These are phyloP conservation scores for Phragmites australis DNA, from an alignment of 176 grass and related monocot genomes.

Conservation along the genomic window DNA sequence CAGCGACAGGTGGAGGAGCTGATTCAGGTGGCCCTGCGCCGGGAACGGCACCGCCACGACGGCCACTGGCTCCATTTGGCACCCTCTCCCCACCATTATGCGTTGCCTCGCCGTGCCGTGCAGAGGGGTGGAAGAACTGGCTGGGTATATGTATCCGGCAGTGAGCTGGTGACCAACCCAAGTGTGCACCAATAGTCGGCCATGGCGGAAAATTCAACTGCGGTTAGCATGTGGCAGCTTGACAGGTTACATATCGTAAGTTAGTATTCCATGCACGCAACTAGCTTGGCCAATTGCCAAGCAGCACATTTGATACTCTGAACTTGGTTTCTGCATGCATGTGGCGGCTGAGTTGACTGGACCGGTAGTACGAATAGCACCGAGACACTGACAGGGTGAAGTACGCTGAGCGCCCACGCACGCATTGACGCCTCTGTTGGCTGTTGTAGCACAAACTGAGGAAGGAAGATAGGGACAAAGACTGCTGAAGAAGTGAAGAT, in stretches of 20 bases:
- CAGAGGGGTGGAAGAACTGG: not conserved
- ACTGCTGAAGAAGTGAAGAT: too few species aligned
- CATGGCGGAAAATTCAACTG: not conserved
- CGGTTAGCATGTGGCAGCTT: not conserved
- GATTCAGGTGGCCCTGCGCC: constrained; percentile 74
- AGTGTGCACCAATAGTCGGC: not conserved
- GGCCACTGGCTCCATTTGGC: constrained; percentile 25
- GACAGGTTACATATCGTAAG: not conserved
- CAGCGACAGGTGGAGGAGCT: constrained; percentile 61
- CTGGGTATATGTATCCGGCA: not conserved
- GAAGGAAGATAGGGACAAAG: too few species aligned
- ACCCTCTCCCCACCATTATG: not conserved
- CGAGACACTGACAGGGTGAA: too few species aligned
- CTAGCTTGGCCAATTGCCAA: not conserved
- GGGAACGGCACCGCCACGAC: constrained; percentile 64
- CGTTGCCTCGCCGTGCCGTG: too few species aligned
- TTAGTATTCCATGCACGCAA: not conserved
- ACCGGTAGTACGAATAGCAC: not conserved
- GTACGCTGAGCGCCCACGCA: too few species aligned
- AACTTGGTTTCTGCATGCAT: not conserved
- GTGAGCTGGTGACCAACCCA: not conserved
- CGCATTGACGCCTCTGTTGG: too few species aligned
- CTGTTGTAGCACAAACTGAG: too few species aligned
- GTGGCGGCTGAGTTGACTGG: not conserved
- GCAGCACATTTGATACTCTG: not conserved